Base-by-base conservation (phyloP, 2,329 filamentous ascomycete genomes). In the Diaporthe sp. region DNA sequence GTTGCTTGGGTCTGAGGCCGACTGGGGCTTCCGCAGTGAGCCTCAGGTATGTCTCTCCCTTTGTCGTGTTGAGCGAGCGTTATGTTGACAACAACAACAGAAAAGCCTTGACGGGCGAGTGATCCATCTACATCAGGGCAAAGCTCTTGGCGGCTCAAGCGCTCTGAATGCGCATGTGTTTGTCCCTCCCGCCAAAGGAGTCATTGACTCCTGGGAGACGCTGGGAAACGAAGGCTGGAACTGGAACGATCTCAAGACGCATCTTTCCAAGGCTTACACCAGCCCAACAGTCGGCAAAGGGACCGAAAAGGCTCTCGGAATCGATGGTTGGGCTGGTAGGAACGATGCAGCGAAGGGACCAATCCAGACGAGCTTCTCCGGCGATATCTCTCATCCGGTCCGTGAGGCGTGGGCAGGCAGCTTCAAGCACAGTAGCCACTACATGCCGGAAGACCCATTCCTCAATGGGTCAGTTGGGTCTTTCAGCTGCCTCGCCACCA, bases 71-170 rank as follows among this genome's bases (percentile, higher is more conserved):
- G 44, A 1, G 5, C n/a, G 28, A n/a, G 10, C 1, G 9, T 8
- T 13, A 37, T 12, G 6, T 39, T 71, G 22, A 65, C 39, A n/a
- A 39, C 4, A 17, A 2, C 6, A 51, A 13, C 15, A 75, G 74
- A 2, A 22, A 22, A 22, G 15, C 9, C 74, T 83, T 9, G 77
- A 84, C 73, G 80, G 81, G 73, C 81, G 83, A 15, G 74, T 75
- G 57, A 78, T 84, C 62, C 78, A 78, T 31, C 81, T 84, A 39
- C 73, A 81, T n/a, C 81, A 82, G 17, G 83, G 83, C 39, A 80
- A 79, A 49, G 80, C 81, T 67, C 78, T 84, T 1, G 83, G 83
- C 2, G 82, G 82, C 42, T 81, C 79, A 59, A 83, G 82, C 6
- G 78, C 75, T n/a, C 13, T 81, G 46, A 82, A 82, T 75, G 42